Evolutionary conservation across 768 basidiomycete genomes (phyloP).

Genomic region (Leccinum fibrillosum): DNA sequence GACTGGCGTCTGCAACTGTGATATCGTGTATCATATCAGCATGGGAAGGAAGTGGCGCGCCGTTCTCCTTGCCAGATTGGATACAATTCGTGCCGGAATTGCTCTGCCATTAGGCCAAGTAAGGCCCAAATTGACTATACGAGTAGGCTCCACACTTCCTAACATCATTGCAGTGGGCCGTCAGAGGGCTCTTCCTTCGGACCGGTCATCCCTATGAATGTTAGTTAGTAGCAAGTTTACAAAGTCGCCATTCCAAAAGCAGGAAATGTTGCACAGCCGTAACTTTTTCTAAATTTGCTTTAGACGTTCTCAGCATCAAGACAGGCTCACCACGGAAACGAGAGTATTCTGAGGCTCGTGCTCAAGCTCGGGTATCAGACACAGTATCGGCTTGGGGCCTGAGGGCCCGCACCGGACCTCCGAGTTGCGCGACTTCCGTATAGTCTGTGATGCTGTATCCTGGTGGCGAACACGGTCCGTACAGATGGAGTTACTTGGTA

Average conservation of each 20-base stretch:
- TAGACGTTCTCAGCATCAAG: not conserved
- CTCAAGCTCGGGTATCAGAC: not conserved
- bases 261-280: not conserved
- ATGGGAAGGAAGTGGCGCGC: slow-evolving; percentile 24
- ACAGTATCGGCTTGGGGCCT: not conserved
- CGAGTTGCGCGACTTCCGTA: not conserved
- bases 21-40: not conserved
- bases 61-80: slow-evolving; percentile 1
- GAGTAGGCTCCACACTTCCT: not conserved
- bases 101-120: not conserved
- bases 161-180: not conserved
- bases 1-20: not conserved
- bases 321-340: not conserved
- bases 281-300: not conserved
- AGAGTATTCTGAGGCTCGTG: not conserved
- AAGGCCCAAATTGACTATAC: not conserved
- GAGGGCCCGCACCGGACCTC: not conserved
- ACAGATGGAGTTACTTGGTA: not conserved
- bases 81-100: not conserved
- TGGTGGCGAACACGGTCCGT: not conserved
- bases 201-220: not conserved
- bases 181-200: not conserved
- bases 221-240: not conserved
- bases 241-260: not conserved
- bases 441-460: not conserved